Evolutionary conservation across 768 basidiomycete species (phyloP).

Genomic region (Sarcodon aspratus): DNA sequence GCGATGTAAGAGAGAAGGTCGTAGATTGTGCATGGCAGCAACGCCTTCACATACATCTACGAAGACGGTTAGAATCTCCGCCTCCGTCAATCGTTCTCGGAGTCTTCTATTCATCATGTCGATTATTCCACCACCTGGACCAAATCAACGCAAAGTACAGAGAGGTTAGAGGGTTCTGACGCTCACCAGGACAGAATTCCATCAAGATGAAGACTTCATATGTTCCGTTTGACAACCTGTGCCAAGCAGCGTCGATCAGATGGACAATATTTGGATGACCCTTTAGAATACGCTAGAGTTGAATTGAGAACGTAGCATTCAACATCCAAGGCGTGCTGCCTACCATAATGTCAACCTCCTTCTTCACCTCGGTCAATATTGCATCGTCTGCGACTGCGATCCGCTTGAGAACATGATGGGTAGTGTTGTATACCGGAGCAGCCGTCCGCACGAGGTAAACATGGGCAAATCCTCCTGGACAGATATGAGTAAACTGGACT

Average conservation of each 20-base stretch:
- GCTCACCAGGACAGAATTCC: slow-evolving; percentile 88
- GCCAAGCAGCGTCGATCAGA: slow-evolving; percentile 92
- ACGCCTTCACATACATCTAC: slow-evolving; percentile 96
- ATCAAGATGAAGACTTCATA: slow-evolving; percentile 98
- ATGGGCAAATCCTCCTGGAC: slow-evolving; percentile 89
- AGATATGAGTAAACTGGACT: slow-evolving; percentile 7
- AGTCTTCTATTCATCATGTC: slow-evolving; percentile 99
- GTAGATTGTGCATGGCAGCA: slow-evolving; percentile 90
- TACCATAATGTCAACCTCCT: slow-evolving; percentile 99
- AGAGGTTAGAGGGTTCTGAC: not conserved
- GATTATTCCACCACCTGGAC: slow-evolving; percentile 89
- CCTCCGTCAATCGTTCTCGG: slow-evolving; percentile 87
- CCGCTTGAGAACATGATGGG: slow-evolving; percentile 93
- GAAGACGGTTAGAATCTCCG: slow-evolving; percentile 96
- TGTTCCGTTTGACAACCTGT: slow-evolving; percentile 68
- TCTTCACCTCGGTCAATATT: slow-evolving; percentile 89
- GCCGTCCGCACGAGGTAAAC: slow-evolving; percentile 91
- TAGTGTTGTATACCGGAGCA: slow-evolving; percentile 80
- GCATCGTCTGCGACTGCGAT: slow-evolving; percentile 86
- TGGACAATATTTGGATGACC: slow-evolving; percentile 94
- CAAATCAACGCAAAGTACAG: slow-evolving; percentile 8
- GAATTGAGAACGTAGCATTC: slow-evolving; percentile 13
- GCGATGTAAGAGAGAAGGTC: slow-evolving; percentile 85
- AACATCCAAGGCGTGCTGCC: slow-evolving; percentile 12
- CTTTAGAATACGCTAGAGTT: slow-evolving; percentile 68